These are phyloP conservation scores for Globisporangium parvum DNA, from an alignment of 352 stramenopile genomes.

Conservation along the genomic window DNA sequence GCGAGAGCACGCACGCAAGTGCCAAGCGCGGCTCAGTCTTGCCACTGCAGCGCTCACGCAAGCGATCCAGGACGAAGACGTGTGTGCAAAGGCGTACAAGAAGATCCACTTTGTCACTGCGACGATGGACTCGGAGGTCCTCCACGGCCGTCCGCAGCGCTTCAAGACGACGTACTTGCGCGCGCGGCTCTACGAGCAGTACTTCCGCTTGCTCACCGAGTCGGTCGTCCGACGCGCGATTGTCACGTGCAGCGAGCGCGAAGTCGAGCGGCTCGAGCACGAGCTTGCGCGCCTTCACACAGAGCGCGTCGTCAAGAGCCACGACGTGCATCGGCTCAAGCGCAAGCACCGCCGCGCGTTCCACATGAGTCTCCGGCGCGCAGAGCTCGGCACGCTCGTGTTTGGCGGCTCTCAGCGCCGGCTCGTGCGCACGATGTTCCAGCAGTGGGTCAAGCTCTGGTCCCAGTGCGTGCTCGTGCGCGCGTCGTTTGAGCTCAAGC, in stretches of 20 bases:
- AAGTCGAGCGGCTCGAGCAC: constrained; percentile 27
- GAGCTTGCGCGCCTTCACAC: constrained; percentile 27
- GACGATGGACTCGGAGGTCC: constrained; percentile 62
- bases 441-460: constrained; percentile 58
- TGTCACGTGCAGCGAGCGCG: constrained; percentile 37
- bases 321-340: constrained; percentile 43
- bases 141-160: constrained; percentile 56
- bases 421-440: constrained; percentile 41
- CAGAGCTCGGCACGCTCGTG: constrained; percentile 45
- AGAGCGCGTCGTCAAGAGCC: constrained; percentile 42
- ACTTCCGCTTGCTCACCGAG: constrained; percentile 60
- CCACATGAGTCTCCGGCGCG: constrained; percentile 37
- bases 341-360: constrained; percentile 36
- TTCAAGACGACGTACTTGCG: constrained; percentile 59
- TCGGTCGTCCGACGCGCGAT: constrained; percentile 42
- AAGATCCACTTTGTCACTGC: constrained; percentile 43
- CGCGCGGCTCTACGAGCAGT: constrained; percentile 41
- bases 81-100: constrained; percentile 24
- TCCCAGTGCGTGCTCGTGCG: constrained; percentile 46
- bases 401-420: constrained; percentile 34
- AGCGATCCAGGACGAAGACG: constrained; percentile 36
- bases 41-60: constrained; percentile 26
- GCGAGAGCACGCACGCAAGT: constrained; percentile 33
- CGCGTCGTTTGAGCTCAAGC: constrained; percentile 61
- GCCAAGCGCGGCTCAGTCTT: constrained; percentile 26